phyloP scores from a whole-genome alignment of 768 basidiomycete genomes.

The Tulasnella sp. region DNA sequence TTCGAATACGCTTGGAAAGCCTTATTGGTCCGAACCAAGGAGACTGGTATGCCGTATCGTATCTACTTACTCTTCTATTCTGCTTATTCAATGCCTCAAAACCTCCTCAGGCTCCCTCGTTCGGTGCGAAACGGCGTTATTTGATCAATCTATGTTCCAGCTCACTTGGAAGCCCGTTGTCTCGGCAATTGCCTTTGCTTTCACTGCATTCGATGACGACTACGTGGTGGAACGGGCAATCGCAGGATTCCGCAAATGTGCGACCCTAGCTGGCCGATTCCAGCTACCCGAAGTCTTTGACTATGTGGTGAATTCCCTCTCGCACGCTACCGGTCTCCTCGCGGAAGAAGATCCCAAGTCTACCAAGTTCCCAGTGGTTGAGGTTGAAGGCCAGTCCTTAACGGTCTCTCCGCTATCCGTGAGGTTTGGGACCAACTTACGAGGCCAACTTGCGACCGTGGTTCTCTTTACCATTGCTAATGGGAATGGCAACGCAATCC shows the following conservation, averaged over 20 bases:
- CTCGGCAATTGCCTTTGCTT: slow-evolving; percentile 92
- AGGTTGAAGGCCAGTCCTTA: slow-evolving; percentile 82
- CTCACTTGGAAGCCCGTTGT: slow-evolving; percentile 89
- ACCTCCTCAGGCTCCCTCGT: slow-evolving; percentile 56
- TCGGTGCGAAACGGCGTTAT: slow-evolving; percentile 70
- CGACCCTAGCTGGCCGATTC: slow-evolving; percentile 86
- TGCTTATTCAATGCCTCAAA: not conserved
- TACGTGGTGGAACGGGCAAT: slow-evolving; percentile 93
- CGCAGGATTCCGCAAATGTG: slow-evolving; percentile 94
- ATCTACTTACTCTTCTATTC: not conserved
- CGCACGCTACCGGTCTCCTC: slow-evolving; percentile 84
- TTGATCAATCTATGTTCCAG: slow-evolving; percentile 92
- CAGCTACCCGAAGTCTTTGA: slow-evolving; percentile 93
- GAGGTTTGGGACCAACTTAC: slow-evolving; percentile 91
- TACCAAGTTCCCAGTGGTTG: slow-evolving; percentile 81
- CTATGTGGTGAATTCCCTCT: slow-evolving; percentile 88
- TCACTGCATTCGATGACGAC: slow-evolving; percentile 94
- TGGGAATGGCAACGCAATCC: slow-evolving; percentile 86
- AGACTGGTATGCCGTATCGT: slow-evolving; percentile 55
- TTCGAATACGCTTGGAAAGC: slow-evolving; percentile 99
- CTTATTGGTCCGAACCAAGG: slow-evolving; percentile 72
- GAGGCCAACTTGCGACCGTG: slow-evolving; percentile 92
- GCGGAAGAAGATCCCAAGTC: slow-evolving; percentile 61
- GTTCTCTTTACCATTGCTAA: slow-evolving; percentile 97
- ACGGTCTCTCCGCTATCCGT: slow-evolving; percentile 91